phyloP scores from a whole-genome alignment of 78 protist genomes.

The Acrasis kona region DNA sequence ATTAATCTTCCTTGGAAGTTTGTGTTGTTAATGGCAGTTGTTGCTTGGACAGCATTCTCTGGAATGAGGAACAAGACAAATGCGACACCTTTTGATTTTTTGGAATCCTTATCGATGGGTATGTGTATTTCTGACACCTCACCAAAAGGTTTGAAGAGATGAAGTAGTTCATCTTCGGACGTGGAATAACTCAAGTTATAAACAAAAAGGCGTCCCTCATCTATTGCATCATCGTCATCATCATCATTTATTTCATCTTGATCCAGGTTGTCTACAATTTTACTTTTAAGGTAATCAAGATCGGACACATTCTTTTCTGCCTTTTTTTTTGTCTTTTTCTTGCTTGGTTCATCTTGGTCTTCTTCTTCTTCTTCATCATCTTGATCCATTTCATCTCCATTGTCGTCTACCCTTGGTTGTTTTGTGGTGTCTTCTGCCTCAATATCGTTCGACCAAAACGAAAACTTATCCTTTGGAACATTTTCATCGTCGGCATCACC shows the following conservation, averaged over 20 bases:
- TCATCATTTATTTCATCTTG: constrained; percentile 1
- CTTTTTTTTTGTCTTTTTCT: constrained; percentile 3
- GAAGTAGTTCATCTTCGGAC: constrained; percentile 57
- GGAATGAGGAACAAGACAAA: constrained; percentile 56
- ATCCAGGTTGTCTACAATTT: not conserved
- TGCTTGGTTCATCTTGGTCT: not conserved
- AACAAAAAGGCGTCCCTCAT: constrained; percentile 57
- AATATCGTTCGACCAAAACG: constrained; percentile 25
- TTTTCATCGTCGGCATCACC: not conserved
- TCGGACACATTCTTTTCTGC: constrained; percentile 12
- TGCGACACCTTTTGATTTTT: constrained; percentile 71
- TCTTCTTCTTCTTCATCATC: constrained; percentile 3
- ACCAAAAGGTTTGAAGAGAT: constrained; percentile 31
- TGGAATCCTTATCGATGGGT: constrained; percentile 60
- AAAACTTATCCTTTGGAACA: not conserved
- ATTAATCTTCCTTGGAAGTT: constrained; percentile 72
- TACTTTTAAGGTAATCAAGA: constrained; percentile 20
- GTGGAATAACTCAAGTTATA: constrained; percentile 51
- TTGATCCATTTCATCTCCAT: not conserved
- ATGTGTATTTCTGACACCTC: constrained; percentile 63
- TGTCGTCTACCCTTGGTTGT: not conserved
- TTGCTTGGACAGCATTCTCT: constrained; percentile 64
- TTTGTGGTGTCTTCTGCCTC: not conserved
- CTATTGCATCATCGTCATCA: not conserved
- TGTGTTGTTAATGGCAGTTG: constrained; percentile 10